Base-by-base conservation (phyloP, 1,284 basidiomycete genomes). In the Golubevia sp. region DNA sequence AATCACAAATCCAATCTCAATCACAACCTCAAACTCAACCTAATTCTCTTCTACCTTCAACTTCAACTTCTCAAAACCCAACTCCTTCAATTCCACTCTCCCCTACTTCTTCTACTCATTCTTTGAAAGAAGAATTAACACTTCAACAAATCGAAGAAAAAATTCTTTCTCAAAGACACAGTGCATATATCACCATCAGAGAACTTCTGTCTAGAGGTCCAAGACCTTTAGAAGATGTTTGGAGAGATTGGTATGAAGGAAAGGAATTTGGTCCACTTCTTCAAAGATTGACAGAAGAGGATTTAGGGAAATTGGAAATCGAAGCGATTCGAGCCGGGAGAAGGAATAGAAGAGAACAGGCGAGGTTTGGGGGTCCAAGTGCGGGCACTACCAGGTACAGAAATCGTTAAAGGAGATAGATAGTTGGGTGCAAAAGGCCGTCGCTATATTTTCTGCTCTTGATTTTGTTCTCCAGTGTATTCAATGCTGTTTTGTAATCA, bases 231-330 rank as follows among this genome's bases (percentile, higher is more conserved):
- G 75, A 77, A 30, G 75, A 66, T 18, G 76, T 76, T 18, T 82
- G 78, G 78, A 61, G 79, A 20, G 79, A 82, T 55, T 79, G 70
- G 66, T 55, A 67, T 50, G 75, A 80, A 15, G 66, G 66, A 13
- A 55, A 67, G 20, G 75, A 81, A 58, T 82, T 81, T 58, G 79
- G 79, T 1, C 79, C 79, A 6, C 58, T 80, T 21, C 59, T 82
- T 21, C 77, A 82, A 62, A 59, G 62, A 8, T 58, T 82, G 24
- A 71, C 67, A 49, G 76, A 78, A 23, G 77, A 77, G 24, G 79
- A 82, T 58, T 59, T 82, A 24, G 73, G 75, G 13, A 77, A 74
- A 62, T 56, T 74, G 51, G 77, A 79, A 55, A 70, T 74, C 58
- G 71, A 70, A 13, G 71, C 75, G 20, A 62, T 73, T 34, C 59